These are phyloP conservation scores for Podospora fimiseda DNA, from an alignment of 495 filamentous ascomycete genomes.

Conservation along the genomic window DNA sequence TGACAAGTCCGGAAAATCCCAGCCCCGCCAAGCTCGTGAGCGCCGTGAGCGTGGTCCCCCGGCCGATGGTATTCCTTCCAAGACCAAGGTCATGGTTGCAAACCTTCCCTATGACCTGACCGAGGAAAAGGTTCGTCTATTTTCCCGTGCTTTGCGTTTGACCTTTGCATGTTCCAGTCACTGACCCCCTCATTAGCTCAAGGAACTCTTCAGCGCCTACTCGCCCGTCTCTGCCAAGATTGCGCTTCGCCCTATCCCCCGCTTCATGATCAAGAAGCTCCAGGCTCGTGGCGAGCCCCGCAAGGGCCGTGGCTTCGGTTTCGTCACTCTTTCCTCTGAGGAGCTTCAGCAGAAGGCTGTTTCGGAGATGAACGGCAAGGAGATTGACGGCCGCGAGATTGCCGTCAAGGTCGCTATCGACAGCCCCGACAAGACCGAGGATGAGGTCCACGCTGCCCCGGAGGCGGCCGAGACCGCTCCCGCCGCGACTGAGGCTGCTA, in stretches of 20 bases:
- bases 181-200: conserved; percentile 63
- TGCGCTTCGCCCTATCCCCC: conserved; percentile 93
- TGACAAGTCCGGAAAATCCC: conserved; percentile 43
- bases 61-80: conserved; percentile 94
- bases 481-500: conserved; percentile 37
- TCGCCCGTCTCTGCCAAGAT: conserved; percentile 91
- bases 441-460: conserved; percentile 54
- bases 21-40: conserved; percentile 45
- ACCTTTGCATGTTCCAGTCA: background rate
- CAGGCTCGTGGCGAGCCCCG: conserved; percentile 94
- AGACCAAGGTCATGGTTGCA: conserved; percentile 99
- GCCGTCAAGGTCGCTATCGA: conserved; percentile 99
- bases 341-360: conserved; percentile 96
- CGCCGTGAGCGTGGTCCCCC: conserved; percentile 86
- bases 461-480: conserved; percentile 33
- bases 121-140: conserved; percentile 74
- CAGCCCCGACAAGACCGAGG: conserved; percentile 97
- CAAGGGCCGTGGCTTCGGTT: conserved; percentile 98
- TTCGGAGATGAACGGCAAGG: conserved; percentile 96
- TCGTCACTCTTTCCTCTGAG: conserved; percentile 92
- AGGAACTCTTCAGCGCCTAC: conserved; percentile 90
- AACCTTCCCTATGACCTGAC: conserved; percentile 96
- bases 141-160: background rate
- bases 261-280: conserved; percentile 99
- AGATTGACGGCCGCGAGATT: conserved; percentile 96